Evolutionary conservation across 192 early-diverging fungal genomes (phyloP), one percentile per base, ranked within the genome.

Genomic region (Spizellomyces sp.): DNA sequence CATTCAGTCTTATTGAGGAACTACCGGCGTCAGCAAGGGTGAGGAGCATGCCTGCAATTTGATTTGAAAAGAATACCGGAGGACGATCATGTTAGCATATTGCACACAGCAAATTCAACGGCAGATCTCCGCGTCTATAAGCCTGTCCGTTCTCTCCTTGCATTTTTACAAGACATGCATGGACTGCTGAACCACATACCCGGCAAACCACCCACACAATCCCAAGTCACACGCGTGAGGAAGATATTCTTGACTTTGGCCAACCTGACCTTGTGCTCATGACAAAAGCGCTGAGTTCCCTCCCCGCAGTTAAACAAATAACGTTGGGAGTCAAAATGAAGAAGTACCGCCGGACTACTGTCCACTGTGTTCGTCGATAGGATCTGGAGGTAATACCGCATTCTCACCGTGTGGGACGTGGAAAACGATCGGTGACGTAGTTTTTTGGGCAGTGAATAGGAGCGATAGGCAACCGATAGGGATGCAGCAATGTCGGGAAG

Each of bases 301-400:
- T 98, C 96, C 48, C 90, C 84, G 75, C 94, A 95, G 82, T 98
- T 98, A 84, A 98, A 92, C 79, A 98, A 79, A 66, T 96, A 96
- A 41, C 92, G 83, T 56, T 90, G 85, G 7, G 68, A 72, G 58
- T 92, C 88, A 80, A 94, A 92, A 61, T 92, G 86, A 36, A 95
- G 75, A 61, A 96, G 65, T 36, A 98, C 76, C 14, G 91, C 87
- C 8, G 94, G 78, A 44, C 75, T 64, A 54, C 79, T 80, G 75
- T 91, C 79, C 27, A 78, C 76, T 58, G 75, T 73, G 65, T 84
- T 74, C 6, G 80, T 71, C 45, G 72, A 77, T 62, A 89, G 60
- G 47, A 90, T 64, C 42, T 64, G 74, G 62, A 71, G 62, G 15
- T 73, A 67, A 48, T 59, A 76, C 17, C 64, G 48, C 74, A 76